phyloP scores from a whole-genome alignment of 75 land plant species.

The Cunninghamia lanceolata region DNA sequence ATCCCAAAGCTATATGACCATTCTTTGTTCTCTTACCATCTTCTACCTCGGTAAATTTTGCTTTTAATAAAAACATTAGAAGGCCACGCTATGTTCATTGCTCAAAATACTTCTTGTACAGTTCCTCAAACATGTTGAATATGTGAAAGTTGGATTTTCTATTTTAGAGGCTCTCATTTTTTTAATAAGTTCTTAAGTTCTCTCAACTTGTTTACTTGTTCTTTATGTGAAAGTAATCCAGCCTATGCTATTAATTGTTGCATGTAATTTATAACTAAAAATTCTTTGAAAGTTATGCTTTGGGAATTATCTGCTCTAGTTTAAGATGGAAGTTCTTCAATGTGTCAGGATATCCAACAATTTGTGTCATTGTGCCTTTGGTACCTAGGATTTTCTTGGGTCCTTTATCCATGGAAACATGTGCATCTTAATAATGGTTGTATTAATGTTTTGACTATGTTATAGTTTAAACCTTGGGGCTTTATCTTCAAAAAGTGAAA shows the following conservation, averaged over 20 bases:
- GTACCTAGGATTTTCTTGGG: neutral
- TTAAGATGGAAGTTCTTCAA: neutral
- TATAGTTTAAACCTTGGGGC: neutral
- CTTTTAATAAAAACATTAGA: neutral
- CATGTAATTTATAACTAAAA: too few relatives aligned
- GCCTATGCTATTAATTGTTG: too few relatives aligned
- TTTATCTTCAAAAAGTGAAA: neutral
- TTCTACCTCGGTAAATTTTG: neutral
- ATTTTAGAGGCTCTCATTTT: neutral
- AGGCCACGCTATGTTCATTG: neutral
- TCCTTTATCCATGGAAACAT: neutral
- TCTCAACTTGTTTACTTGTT: too few relatives aligned
- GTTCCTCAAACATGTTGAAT: neutral
- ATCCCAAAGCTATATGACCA: neutral
- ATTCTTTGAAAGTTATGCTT: neutral
- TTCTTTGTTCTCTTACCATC: neutral
- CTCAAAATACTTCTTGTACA: neutral
- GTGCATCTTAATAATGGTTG: neutral
- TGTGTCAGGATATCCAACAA: neutral
- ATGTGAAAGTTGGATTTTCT: neutral
- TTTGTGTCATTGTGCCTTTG: neutral
- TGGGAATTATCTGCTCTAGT: neutral
- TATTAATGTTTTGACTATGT: neutral
- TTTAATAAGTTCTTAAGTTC: too few relatives aligned
- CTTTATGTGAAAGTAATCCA: too few relatives aligned